Evolutionary conservation across 306 rosid genomes (phyloP), one percentile per base, ranked within the genome.

Genomic region (Betula pendula): DNA sequence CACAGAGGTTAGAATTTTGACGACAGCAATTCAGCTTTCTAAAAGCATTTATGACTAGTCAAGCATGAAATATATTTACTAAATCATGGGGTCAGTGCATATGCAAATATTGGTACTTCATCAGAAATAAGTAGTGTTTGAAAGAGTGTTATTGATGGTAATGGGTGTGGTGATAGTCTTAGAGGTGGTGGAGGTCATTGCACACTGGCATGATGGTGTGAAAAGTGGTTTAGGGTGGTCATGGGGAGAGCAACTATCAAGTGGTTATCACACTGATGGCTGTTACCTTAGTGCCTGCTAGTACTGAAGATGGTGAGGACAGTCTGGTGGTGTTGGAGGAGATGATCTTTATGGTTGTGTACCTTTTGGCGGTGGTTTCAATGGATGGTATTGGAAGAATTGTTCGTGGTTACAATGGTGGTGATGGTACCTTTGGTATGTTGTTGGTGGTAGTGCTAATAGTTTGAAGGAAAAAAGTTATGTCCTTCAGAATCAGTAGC

Each of bases 1-100:
- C 97, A 27, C 88, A 95, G 84, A 91, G 96, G 99, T 95, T 74
- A 87, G 86, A 82, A 65, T 75, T 78, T 65, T 58, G 50, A 59
- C 48, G 51, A 50, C 73, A 52, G 65, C 27, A 29, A 24, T 70
- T 82, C 63, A 44, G 42, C 56, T 15, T 77, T 49, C 76, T 33
- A 40, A 71, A 59, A 70, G 65, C 68, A 70, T 66, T 62, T 53
- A 22, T 38, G 68, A 68, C 71, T 53, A 17, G 59, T 66, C 72
- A 47, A 31, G 68, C 17, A 24, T 65, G 40, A 56, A 5, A 10
- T 69, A 24, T 13, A 74, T 27, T 52, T 4, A 38, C 40, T 35
- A 63, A 29, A 63, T 9, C 24, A 31, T 33, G 40, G 31, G 24
- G 69, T 62, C 67, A 33, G 20, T 20, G 22, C 44, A 63, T 33